phyloP scores from a whole-genome alignment of 768 basidiomycete species.

The Boletellus sp. region DNA sequence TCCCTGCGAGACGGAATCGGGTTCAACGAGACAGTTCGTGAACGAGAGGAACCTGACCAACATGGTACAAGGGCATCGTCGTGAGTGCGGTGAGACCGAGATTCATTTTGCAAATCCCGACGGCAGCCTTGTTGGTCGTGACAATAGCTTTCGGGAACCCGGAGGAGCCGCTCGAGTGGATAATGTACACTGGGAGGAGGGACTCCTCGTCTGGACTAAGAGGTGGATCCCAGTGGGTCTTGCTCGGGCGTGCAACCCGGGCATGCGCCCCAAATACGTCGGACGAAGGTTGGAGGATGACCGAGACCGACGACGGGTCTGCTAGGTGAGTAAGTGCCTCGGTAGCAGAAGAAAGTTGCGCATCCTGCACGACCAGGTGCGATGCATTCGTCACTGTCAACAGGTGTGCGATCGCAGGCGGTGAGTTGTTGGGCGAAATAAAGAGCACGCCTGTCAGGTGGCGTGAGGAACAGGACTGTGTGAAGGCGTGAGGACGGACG shows the following conservation, averaged over 20 bases:
- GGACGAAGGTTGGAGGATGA: constrained; percentile 23
- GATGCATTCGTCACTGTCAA: constrained; percentile 25
- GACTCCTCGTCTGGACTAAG: constrained; percentile 21
- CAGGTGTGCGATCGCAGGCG: constrained; percentile 44
- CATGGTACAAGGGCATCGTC: constrained; percentile 33
- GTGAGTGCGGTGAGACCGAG: constrained; percentile 18
- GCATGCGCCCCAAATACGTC: constrained; percentile 14
- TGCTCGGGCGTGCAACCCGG: constrained; percentile 15
- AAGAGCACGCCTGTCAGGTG: constrained; percentile 27
- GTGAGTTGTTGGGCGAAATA: constrained; percentile 44
- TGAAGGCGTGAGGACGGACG: constrained; percentile 1
- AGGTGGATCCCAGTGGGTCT: constrained; percentile 20
- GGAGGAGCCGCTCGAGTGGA: constrained; percentile 36
- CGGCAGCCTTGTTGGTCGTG: constrained; percentile 34
- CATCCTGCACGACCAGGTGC: constrained; percentile 24
- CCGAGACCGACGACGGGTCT: constrained; percentile 20
- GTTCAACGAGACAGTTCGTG: neutral
- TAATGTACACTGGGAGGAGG: constrained; percentile 17
- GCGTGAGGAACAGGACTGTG: neutral
- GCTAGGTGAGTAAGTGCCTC: constrained; percentile 16
- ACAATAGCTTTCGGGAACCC: constrained; percentile 47
- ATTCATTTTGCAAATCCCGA: constrained; percentile 36
- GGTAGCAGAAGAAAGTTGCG: constrained; percentile 9
- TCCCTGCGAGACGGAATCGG: constrained; percentile 6
- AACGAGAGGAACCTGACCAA: constrained; percentile 8